These are phyloP conservation scores for Fagus sylvatica DNA, from an alignment of 306 rosid genomes.

Conservation along the genomic window DNA sequence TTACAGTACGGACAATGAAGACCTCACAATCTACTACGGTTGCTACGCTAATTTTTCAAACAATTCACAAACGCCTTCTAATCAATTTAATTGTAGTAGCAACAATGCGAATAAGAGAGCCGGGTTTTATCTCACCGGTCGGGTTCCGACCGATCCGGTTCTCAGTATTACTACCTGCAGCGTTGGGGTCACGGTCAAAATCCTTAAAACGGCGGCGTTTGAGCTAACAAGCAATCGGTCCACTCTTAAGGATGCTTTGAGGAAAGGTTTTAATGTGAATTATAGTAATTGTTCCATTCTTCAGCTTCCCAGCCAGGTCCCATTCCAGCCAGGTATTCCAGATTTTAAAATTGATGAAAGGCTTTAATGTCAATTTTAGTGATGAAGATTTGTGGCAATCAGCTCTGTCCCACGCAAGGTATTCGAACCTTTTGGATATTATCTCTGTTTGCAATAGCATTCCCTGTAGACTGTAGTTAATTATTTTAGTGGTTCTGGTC, in stretches of 20 bases:
- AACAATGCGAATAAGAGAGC: constrained; percentile 12
- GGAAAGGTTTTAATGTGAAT: constrained; percentile 53
- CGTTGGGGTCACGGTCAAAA: constrained; percentile 31
- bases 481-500: not conserved
- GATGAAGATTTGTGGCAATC: too few species aligned
- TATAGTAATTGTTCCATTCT: constrained; percentile 36
- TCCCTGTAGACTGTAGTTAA: not conserved
- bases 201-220: constrained; percentile 28
- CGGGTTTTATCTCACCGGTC: constrained; percentile 52
- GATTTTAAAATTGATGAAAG: constrained; percentile 18
- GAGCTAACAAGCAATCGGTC: constrained; percentile 29
- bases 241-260: constrained; percentile 46
- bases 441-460: not conserved
- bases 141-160: constrained; percentile 47
- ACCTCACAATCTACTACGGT: constrained; percentile 45
- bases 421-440: too few species aligned
- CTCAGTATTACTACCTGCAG: constrained; percentile 25
- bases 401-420: too few species aligned
- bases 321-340: constrained; percentile 40
- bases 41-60: not conserved
- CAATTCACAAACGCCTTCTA: not conserved
- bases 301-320: constrained; percentile 25
- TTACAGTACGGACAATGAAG: constrained; percentile 34
- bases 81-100: constrained; percentile 41
- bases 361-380: too few species aligned